Conservation (phyloP, 768 basidiomycete genomes). For the Asterophora lycoperdoides region DNA sequence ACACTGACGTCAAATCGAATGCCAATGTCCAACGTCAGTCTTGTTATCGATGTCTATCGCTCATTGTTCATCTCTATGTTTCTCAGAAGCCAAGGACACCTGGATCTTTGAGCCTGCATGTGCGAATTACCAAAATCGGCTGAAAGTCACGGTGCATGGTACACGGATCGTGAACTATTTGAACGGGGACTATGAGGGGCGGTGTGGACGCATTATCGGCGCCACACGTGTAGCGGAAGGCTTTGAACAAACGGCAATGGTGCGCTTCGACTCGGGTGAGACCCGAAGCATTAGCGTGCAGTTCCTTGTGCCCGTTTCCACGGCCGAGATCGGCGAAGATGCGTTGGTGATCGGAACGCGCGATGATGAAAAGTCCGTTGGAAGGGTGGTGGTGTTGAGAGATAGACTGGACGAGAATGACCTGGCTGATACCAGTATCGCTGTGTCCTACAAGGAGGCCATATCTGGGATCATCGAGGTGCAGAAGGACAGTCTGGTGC, state of each 20-base stretch:
- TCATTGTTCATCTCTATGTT: neutral
- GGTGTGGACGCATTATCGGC: slow-evolving; percentile 23
- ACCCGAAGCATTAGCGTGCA: slow-evolving; percentile 34
- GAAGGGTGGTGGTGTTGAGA: slow-evolving; percentile 40
- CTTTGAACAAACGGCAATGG: slow-evolving; percentile 21
- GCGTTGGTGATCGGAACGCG: slow-evolving; percentile 36
- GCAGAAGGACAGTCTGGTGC: slow-evolving; percentile 29
- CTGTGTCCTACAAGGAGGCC: slow-evolving; percentile 34
- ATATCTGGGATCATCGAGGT: slow-evolving; percentile 34
- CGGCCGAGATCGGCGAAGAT: slow-evolving; percentile 37
- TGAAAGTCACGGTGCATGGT: slow-evolving; percentile 15
- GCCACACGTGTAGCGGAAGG: slow-evolving; percentile 24
- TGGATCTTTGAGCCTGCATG: slow-evolving; percentile 23
- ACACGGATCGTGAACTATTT: slow-evolving; percentile 19
- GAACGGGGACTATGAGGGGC: slow-evolving; percentile 27
- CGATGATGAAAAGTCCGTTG: slow-evolving; percentile 36
- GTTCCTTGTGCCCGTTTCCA: slow-evolving; percentile 39
- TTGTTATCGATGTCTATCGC: neutral
- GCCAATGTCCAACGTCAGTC: neutral
- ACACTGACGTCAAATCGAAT: neutral
- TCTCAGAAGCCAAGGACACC: slow-evolving; percentile 3
- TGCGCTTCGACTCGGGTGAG: slow-evolving; percentile 28
- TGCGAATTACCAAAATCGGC: slow-evolving; percentile 12
- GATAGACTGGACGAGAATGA: slow-evolving; percentile 26
- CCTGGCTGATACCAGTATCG: slow-evolving; percentile 15